Base-by-base conservation (phyloP, 768 basidiomycete species). In the Psilocybe cyanescens region DNA sequence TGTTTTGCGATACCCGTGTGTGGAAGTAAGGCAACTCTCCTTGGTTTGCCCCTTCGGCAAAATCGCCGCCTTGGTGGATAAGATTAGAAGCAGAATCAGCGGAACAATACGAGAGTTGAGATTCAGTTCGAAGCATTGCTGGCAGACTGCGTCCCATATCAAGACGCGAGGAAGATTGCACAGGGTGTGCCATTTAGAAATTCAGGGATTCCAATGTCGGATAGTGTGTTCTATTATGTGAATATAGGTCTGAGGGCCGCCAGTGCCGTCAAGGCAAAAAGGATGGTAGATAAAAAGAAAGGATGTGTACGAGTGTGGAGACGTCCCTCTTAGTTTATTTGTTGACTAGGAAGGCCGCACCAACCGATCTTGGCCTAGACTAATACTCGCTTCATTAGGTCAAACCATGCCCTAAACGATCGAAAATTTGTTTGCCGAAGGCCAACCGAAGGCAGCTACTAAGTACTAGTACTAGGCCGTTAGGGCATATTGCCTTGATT, bases 11-110 rank as follows among this genome's bases (percentile, higher is more conserved):
- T 19, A 58, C 56, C 37, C 29, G 59, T 1, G 61, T 58, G 47
- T 69, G 69, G 48, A 68, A 74, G 12, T 67, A 65, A 9, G 71
- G 68, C 31, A 68, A 59, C 53, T 62, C 60, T 41, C 46, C 61
- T 29, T 61, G 58, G 28, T 48, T 54, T 17, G 63, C 31, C 17
- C 60, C 61, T 35, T 69, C 67, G 8, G 44, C 53, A 50, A 58
- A 61, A 52, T 61, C 67, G 59, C 62, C 60, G 59, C 62, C 60
- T 48, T 65, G 69, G 6, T 52, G 54, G 37, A 68, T 53, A 50
- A 67, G 64, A 29, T 70, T 65, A 24, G 55, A 50, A 24, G 58
- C 58, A 19, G 68, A 67, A 53, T 68, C 65, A 7, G 45, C 33
- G 2, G 68, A 67, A 17, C 50, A 54, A 44, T 53, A 57, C 8